Conservation (phyloP, 2,329 filamentous ascomycete species). For the Zymoseptoria brevis region DNA sequence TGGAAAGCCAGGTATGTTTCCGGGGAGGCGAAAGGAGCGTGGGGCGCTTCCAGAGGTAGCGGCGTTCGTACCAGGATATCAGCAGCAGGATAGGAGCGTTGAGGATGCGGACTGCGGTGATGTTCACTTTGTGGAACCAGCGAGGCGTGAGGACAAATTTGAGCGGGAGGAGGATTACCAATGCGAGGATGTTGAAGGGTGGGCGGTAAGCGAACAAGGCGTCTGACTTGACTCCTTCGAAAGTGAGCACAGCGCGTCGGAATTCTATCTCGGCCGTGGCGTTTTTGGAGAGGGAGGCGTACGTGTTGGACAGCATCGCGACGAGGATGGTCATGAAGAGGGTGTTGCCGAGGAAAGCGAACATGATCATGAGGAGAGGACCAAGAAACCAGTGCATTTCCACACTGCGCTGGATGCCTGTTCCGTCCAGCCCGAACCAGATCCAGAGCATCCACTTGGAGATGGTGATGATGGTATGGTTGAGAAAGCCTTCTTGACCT, state of each 20-base stretch:
- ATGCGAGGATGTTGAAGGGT: conserved; percentile 73
- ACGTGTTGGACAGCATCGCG: conserved; percentile 79
- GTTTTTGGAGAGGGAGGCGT: conserved; percentile 67
- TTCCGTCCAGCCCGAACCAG: conserved; percentile 78
- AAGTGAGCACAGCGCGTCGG: conserved; percentile 68
- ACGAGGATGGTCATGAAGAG: conserved; percentile 84
- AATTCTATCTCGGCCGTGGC: conserved; percentile 79
- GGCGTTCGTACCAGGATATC: conserved; percentile 64
- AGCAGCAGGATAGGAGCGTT: conserved; percentile 68
- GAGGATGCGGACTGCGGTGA: conserved; percentile 63
- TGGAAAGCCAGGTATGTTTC: conserved; percentile 38
- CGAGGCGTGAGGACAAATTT: conserved; percentile 70
- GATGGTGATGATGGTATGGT: conserved; percentile 53
- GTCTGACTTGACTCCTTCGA: conserved; percentile 79
- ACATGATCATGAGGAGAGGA: conserved; percentile 71
- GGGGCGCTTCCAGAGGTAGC: conserved; percentile 53
- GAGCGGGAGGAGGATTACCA: conserved; percentile 65
- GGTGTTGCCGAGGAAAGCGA: conserved; percentile 78
- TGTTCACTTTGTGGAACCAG: conserved; percentile 88
- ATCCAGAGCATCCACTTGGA: conserved; percentile 91
- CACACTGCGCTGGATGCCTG: conserved; percentile 47
- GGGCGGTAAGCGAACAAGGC: conserved; percentile 76
- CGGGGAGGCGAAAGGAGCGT: conserved; percentile 29
- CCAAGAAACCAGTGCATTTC: conserved; percentile 75
- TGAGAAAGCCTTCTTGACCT: conserved; percentile 37